These are phyloP conservation scores for Starmerella bombi DNA, from an alignment of 805 yeast genomes.

Conservation along the genomic window DNA sequence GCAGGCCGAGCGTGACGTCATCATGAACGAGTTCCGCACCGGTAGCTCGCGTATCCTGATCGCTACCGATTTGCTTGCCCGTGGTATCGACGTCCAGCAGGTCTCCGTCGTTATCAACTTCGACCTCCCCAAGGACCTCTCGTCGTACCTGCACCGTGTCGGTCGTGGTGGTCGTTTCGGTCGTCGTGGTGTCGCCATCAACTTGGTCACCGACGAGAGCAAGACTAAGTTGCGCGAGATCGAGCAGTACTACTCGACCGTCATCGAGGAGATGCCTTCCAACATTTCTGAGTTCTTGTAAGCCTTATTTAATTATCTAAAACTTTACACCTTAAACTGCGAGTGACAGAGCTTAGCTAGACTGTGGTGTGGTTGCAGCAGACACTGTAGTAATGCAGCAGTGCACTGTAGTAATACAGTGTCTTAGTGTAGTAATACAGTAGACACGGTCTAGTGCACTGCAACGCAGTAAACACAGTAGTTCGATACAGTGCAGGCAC, in stretches of 20 bases:
- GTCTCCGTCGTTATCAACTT: conserved; percentile 89
- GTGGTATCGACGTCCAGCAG: conserved; percentile 97
- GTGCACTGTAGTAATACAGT: no score
- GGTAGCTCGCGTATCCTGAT: conserved; percentile 89
- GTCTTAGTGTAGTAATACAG: no score
- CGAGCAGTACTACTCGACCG: conserved; percentile 79
- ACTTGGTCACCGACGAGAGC: conserved; percentile 77
- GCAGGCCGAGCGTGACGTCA: conserved; percentile 83
- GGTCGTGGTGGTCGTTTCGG: conserved; percentile 99
- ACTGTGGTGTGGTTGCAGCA: not conserved
- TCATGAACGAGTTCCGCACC: conserved; percentile 91
- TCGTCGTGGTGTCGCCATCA: conserved; percentile 95
- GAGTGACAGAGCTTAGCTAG: not conserved
- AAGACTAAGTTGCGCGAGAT: conserved; percentile 63
- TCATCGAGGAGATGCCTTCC: conserved; percentile 86
- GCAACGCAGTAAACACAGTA: no score
- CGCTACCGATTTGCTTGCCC: conserved; percentile 89
- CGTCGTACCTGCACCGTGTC: conserved; percentile 92
- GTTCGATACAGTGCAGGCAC: no score
- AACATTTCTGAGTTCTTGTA: conserved; percentile 29
- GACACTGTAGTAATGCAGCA: no score
- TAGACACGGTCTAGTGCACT: no score
- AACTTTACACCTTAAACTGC: not conserved
- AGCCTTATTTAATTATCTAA: conserved; percentile 4
- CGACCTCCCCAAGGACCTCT: conserved; percentile 80